These are phyloP conservation scores for Diaporthe velutina DNA, from an alignment of 2,329 filamentous ascomycete species.

Conservation along the genomic window DNA sequence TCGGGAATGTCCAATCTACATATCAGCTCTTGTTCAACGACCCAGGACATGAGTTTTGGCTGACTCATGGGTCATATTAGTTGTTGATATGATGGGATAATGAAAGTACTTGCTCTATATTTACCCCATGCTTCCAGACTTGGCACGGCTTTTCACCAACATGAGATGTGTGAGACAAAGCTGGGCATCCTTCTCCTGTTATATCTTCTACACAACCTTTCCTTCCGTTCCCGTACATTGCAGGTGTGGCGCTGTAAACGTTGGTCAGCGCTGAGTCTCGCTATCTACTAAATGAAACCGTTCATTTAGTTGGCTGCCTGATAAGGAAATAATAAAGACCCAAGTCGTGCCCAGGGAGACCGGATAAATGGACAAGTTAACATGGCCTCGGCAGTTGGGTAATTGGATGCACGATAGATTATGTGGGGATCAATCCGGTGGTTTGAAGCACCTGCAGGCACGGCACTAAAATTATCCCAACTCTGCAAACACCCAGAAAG, in stretches of 20 bases:
- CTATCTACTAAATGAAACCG: not conserved
- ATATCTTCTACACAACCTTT: not conserved
- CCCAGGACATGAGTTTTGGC: not conserved
- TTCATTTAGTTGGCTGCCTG: not conserved
- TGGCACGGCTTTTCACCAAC: not conserved
- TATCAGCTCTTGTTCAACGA: not conserved
- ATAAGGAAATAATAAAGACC: not conserved
- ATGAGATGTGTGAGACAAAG: not conserved
- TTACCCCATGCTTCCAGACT: not conserved
- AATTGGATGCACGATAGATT: constrained; percentile 14
- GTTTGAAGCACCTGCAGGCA: not conserved
- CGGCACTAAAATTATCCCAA: not conserved
- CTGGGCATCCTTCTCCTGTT: not conserved
- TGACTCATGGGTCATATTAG: not conserved
- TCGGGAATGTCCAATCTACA: not conserved
- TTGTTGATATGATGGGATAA: not conserved
- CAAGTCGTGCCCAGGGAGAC: not conserved
- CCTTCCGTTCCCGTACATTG: too few species aligned
- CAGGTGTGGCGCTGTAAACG: too few species aligned
- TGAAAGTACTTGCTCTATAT: not conserved
- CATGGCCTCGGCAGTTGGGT: constrained; percentile 19
- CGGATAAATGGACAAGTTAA: constrained; percentile 9
- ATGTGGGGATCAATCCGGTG: not conserved
- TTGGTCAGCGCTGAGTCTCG: not conserved
- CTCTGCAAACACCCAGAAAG: not conserved